Conservation (phyloP, 2,329 filamentous ascomycete species). For the Ceratocystis albifundus region DNA sequence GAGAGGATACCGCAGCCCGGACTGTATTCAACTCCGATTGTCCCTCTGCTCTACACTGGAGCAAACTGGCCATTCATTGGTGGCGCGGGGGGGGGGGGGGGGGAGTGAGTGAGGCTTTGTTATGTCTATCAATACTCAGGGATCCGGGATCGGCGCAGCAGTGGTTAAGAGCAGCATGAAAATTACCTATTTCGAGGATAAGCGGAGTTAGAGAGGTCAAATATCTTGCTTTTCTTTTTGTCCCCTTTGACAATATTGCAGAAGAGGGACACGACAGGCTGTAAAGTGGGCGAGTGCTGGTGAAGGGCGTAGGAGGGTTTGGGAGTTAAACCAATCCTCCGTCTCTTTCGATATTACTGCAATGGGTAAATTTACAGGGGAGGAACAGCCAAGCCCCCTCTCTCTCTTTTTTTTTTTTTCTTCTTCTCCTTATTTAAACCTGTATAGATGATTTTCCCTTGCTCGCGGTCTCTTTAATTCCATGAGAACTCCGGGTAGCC, state of each 20-base stretch:
- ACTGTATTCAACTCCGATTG: neutral
- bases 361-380: neutral
- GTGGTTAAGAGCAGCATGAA: neutral
- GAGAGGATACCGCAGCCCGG: neutral
- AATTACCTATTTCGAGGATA: neutral
- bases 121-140: neutral
- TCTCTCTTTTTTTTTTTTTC: neutral
- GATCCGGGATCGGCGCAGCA: neutral
- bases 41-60: neutral
- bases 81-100: too few species aligned
- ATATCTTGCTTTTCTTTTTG: neutral
- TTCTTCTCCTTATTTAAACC: too few species aligned
- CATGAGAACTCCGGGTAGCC: too few species aligned
- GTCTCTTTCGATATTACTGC: neutral
- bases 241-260: neutral
- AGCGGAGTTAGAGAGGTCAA: neutral
- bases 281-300: neutral
- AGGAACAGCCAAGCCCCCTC: neutral
- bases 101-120: too few species aligned
- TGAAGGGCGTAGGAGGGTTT: neutral
- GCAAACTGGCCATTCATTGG: neutral
- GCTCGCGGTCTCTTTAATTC: too few species aligned
- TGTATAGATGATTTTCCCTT: too few species aligned
- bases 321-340: neutral
- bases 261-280: neutral